Evolutionary conservation across 2,329 filamentous ascomycete genomes (phyloP).

Genomic region (Diaporthe sp.): DNA sequence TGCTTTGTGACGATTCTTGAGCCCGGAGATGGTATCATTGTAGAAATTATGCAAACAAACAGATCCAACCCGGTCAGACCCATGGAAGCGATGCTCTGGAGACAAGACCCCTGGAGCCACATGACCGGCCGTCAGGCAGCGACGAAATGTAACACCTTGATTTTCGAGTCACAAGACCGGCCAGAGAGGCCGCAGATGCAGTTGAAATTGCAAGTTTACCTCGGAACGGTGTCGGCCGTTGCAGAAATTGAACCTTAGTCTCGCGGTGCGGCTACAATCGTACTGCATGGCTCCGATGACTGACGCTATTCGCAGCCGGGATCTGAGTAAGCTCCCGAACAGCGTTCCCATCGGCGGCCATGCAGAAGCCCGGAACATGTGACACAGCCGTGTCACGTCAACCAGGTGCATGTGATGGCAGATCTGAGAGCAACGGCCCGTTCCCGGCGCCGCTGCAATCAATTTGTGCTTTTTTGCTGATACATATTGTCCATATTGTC

Average conservation of each 20-base stretch:
- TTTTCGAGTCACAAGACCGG: neutral
- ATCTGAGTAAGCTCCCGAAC: neutral
- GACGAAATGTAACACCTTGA: neutral
- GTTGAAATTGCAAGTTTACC: neutral
- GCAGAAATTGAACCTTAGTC: neutral
- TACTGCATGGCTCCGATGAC: neutral
- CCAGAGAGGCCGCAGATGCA: neutral
- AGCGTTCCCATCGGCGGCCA: neutral
- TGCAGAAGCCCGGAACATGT: constrained; percentile 3
- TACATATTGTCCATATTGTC: neutral
- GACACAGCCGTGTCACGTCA: neutral
- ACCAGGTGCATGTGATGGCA: neutral
- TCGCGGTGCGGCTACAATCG: no score
- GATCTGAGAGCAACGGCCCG: constrained; percentile 7
- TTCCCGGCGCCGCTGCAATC: neutral
- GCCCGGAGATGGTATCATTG: neutral
- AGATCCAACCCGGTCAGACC: neutral
- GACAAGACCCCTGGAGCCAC: neutral
- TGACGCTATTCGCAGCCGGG: neutral
- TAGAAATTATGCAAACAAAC: neutral
- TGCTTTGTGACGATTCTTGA: neutral
- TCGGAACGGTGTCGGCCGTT: neutral
- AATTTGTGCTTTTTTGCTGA: neutral
- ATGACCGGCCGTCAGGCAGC: neutral
- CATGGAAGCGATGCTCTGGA: neutral